phyloP scores from a whole-genome alignment of 352 stramenopile genomes.

The Globisporangium sylvaticum region DNA sequence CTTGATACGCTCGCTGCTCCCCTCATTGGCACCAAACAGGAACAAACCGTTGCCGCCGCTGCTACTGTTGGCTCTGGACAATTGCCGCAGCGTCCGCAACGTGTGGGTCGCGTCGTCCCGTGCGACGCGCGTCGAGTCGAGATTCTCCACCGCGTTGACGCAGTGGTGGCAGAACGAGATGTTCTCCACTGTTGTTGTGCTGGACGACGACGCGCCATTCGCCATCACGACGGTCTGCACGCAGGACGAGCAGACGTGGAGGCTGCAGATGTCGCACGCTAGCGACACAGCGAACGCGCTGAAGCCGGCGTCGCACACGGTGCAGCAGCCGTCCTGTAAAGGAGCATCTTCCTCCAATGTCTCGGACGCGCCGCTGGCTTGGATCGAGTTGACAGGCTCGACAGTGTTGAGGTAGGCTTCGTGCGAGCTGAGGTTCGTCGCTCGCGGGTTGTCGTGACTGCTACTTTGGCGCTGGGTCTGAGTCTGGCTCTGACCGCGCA shows the following conservation, averaged over 20 bases:
- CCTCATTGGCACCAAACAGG: background rate
- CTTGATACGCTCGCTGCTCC: constrained; percentile 21
- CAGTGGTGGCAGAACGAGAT: constrained; percentile 16
- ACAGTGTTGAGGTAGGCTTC: background rate
- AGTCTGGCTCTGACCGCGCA: background rate
- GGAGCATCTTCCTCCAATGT: background rate
- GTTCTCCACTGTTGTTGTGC: background rate
- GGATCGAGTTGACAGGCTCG: background rate
- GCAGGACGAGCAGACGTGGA: constrained; percentile 7
- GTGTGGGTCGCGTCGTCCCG: constrained; percentile 14
- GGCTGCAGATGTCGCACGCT: constrained; percentile 10
- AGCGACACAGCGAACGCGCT: constrained; percentile 8
- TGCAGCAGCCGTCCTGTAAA: background rate
- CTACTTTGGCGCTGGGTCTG: background rate
- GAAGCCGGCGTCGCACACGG: constrained; percentile 10
- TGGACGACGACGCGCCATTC: background rate
- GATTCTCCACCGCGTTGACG: constrained; percentile 3
- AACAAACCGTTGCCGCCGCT: background rate
- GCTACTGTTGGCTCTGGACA: background rate
- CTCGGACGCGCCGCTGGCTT: background rate
- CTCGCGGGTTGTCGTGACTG: background rate
- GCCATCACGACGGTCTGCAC: constrained; percentile 7
- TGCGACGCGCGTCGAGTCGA: constrained; percentile 15
- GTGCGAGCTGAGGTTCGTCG: background rate
- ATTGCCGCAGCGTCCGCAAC: constrained; percentile 8